These are phyloP conservation scores for Albugo candida DNA, from an alignment of 352 stramenopile species.

Conservation along the genomic window DNA sequence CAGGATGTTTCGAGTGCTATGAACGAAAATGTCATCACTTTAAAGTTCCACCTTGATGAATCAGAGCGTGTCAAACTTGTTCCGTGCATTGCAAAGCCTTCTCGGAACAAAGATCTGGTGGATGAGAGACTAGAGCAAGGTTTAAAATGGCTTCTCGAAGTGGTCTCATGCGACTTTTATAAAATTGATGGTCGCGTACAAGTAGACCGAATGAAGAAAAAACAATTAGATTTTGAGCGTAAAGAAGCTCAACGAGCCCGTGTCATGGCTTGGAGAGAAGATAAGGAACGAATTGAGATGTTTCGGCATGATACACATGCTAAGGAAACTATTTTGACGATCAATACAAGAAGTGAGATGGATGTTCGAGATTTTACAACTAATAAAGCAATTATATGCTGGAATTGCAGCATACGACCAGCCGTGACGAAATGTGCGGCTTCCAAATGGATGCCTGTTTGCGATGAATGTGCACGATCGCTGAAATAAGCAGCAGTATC, in stretches of 20 bases:
- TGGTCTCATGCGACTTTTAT: constrained; percentile 33
- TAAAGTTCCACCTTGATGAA: constrained; percentile 17
- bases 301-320: constrained; percentile 21
- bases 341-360: constrained; percentile 2
- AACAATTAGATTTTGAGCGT: constrained; percentile 29
- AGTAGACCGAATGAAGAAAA: constrained; percentile 28
- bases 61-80: constrained; percentile 24
- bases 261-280: constrained; percentile 49
- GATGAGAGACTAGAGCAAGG: constrained; percentile 43
- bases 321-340: background rate
- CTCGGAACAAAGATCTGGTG: constrained; percentile 21
- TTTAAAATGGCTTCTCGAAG: constrained; percentile 49
- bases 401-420: constrained; percentile 22
- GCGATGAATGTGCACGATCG: constrained; percentile 21
- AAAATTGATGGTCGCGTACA: constrained; percentile 24
- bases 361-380: constrained; percentile 10
- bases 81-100: constrained; percentile 38
- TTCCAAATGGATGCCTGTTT: constrained; percentile 77
- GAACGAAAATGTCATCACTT: constrained; percentile 17
- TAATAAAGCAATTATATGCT: constrained; percentile 35
- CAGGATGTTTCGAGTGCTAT: constrained; percentile 23
- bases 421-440: constrained; percentile 60
- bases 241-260: constrained; percentile 35
- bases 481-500: constrained; percentile 15
- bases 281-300: constrained; percentile 48